Base-by-base conservation (phyloP, 352 stramenopile genomes). In the Albugo candida region DNA sequence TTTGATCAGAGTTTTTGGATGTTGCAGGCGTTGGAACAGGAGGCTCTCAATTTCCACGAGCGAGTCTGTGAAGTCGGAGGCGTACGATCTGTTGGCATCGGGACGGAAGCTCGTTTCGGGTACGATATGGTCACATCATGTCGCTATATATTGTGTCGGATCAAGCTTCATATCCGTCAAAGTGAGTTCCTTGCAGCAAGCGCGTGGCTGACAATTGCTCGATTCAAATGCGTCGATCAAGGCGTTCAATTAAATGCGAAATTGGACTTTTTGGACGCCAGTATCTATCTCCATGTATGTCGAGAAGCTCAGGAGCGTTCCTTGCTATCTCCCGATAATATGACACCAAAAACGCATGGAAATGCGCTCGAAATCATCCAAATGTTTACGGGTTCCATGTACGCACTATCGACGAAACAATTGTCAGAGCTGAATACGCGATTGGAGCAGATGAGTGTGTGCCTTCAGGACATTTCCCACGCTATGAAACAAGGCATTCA, bases 41-140 rank as follows among this genome's bases (percentile, higher is more conserved):
- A 88, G 50, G 77, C 74, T 1, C 20, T 27, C 10, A 80, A 78
- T 17, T 60, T 83, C 51, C 85, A 71, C 21, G 75, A 87, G 38
- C 56, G 68, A 5, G 19, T 21, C 3, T 43, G 17, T 19, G 17
- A 21, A 40, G 13, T 53, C 13, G 35, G 47, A 60, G 58, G 38
- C 53, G 58, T 41, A 65, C 60, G 36, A 74, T 58, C 34, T 65
- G 52, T 69, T 11, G 75, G 72, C 17, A 80, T 88, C 56, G 68
- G 70, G 2, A 88, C 71, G 36, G 75, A 87, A 50, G 69, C 70
- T 17, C 64, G 76, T 8, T 83, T 74, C 46, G 82, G 69, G 21
- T 85, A 86, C 38, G 78, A 92, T 35, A 85, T 85, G 69, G 74
- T 82, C 13, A 66, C 76, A 16, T 80, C 65, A 11, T 55, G 82